A percentile compares a stretch with the other conserved stretches of the same genome.
Conservation (phyloP, 2,329 filamentous ascomycete species). For the Fusarium dlaminii region DNA sequence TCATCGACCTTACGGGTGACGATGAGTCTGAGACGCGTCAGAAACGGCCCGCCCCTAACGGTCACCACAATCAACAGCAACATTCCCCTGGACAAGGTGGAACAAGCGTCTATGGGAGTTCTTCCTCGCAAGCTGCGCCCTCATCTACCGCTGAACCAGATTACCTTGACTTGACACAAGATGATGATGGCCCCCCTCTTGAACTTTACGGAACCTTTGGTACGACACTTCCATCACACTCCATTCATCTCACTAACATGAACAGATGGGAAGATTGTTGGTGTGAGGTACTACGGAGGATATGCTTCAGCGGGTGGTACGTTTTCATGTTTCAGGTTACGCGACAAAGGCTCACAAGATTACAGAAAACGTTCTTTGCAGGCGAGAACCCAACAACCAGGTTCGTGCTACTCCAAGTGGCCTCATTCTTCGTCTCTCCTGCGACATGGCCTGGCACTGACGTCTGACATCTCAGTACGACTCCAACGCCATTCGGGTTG, state of each 20-base stretch:
- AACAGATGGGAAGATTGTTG: slow-evolving; percentile 60
- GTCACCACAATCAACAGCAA: slow-evolving; percentile 7
- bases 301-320: slow-evolving; percentile 65
- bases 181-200: slow-evolving; percentile 50
- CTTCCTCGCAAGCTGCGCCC: slow-evolving; percentile 25
- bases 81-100: slow-evolving; percentile 26
- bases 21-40: slow-evolving; percentile 36
- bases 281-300: slow-evolving; percentile 69
- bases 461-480: slow-evolving; percentile 62
- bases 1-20: slow-evolving; percentile 56
- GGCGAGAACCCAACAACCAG: slow-evolving; percentile 72
- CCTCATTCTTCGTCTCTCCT: slow-evolving; percentile 1
- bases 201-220: slow-evolving; percentile 61
- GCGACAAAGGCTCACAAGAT: slow-evolving; percentile 5
- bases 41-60: slow-evolving; percentile 42
- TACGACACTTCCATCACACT: slow-evolving; percentile 37
- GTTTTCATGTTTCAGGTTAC: neutral
- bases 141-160: slow-evolving; percentile 49
- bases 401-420: slow-evolving; percentile 43
- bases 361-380: slow-evolving; percentile 66
- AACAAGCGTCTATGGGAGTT: slow-evolving; percentile 22
- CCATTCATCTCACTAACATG: slow-evolving; percentile 11
- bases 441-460: neutral
- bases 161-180: slow-evolving; percentile 56
- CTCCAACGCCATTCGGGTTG: slow-evolving; percentile 78